A percentile compares a stretch with the other conserved stretches of the same genome.
These are phyloP conservation scores for Fusarium euwallaceae DNA, from an alignment of 2,329 filamentous ascomycete genomes.

Conservation along the genomic window DNA sequence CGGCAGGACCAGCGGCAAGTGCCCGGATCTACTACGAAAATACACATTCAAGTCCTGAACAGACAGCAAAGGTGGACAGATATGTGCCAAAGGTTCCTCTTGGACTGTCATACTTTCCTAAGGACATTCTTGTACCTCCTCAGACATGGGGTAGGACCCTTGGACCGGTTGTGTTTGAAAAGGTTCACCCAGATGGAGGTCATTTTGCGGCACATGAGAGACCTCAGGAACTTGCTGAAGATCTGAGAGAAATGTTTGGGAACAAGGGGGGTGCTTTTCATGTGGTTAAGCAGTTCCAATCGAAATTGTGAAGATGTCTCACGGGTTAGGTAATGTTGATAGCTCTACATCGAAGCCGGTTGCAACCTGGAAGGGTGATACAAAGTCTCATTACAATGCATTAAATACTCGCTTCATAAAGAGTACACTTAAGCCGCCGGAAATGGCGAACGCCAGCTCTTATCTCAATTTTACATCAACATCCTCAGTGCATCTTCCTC, in stretches of 20 bases:
- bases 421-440: no score
- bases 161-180: slow-evolving; percentile 71
- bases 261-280: slow-evolving; percentile 60
- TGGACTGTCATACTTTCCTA: slow-evolving; percentile 68
- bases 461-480: background rate
- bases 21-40: slow-evolving; percentile 80
- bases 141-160: slow-evolving; percentile 69
- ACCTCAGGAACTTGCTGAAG: slow-evolving; percentile 64
- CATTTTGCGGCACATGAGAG: slow-evolving; percentile 74
- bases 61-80: slow-evolving; percentile 16
- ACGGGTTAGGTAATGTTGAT: background rate
- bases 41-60: slow-evolving; percentile 54
- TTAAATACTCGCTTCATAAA: background rate
- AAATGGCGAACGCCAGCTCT: background rate
- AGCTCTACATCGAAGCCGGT: no score
- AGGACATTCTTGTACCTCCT: slow-evolving; percentile 68
- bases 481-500: background rate
- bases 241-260: slow-evolving; percentile 71
- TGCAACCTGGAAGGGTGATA: background rate
- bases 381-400: background rate
- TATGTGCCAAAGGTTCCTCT: slow-evolving; percentile 56
- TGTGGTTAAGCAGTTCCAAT: slow-evolving; percentile 43
- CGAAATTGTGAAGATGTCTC: background rate
- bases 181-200: slow-evolving; percentile 63
- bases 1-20: slow-evolving; percentile 76